A percentile compares a stretch with the other conserved stretches of the same genome.
These are phyloP conservation scores for Solidago caesia DNA, from an alignment of 129 eudicot species.

Conservation along the genomic window DNA sequence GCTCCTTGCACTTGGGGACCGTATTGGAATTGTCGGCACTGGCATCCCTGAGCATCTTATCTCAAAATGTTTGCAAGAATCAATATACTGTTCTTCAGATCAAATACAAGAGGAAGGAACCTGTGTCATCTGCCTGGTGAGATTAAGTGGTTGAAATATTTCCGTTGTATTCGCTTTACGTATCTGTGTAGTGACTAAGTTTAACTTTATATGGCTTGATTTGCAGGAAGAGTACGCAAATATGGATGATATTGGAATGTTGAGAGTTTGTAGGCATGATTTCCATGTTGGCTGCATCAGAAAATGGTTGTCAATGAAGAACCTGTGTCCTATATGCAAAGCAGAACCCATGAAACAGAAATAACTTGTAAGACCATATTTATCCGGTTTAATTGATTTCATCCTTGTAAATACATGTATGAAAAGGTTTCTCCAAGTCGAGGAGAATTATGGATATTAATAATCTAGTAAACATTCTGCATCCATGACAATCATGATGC, in stretches of 20 bases:
- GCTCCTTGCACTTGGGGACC: slow-evolving; percentile 77
- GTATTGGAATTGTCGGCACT: slow-evolving; percentile 69
- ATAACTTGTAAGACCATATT: slow-evolving; percentile 19
- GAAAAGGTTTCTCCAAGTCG: slow-evolving; percentile 18
- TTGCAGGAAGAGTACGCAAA: slow-evolving; percentile 72
- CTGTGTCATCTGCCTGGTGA: slow-evolving; percentile 82
- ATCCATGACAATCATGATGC: slow-evolving; percentile 39
- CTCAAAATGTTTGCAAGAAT: slow-evolving; percentile 56
- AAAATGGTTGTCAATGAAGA: slow-evolving; percentile 74
- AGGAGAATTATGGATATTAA: slow-evolving; percentile 23
- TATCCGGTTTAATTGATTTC: slow-evolving; percentile 3
- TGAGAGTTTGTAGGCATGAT: slow-evolving; percentile 67
- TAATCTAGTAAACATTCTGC: slow-evolving; percentile 32
- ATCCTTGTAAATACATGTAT: slow-evolving; percentile 32
- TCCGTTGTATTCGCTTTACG: neutral
- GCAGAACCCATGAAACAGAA: slow-evolving; percentile 49
- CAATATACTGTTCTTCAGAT: slow-evolving; percentile 63
- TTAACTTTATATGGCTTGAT: neutral
- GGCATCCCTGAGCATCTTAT: slow-evolving; percentile 63
- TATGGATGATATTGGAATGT: slow-evolving; percentile 68
- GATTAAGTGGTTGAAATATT: slow-evolving; percentile 9
- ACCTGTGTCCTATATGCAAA: slow-evolving; percentile 74
- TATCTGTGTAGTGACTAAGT: slow-evolving; percentile 1
- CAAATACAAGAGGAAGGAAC: slow-evolving; percentile 59
- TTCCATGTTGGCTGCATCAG: slow-evolving; percentile 65